These are phyloP conservation scores for Cryphonectria nitschkei DNA, from an alignment of 2,329 filamentous ascomycete genomes.

Conservation along the genomic window DNA sequence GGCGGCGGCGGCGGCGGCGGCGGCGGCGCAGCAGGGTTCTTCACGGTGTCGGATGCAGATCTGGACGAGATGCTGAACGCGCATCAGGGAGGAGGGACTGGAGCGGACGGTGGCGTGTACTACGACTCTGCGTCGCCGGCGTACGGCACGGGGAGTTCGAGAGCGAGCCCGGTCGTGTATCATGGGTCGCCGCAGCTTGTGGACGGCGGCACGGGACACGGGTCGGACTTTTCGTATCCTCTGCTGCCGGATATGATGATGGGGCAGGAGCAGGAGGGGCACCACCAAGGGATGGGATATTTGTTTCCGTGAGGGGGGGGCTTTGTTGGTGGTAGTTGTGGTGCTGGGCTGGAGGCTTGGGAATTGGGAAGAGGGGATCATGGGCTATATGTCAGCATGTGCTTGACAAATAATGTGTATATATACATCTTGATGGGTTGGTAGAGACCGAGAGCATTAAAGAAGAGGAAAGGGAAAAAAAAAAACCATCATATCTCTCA, in stretches of 20 bases:
- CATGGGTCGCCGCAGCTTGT: conserved; percentile 21
- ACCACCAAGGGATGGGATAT: not conserved
- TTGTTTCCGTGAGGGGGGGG: not conserved
- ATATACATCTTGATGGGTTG: too few species aligned
- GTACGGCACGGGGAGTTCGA: conserved; percentile 29
- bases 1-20: too few species aligned
- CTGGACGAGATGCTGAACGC: conserved; percentile 45
- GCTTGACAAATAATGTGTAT: too few species aligned
- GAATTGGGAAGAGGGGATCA: too few species aligned
- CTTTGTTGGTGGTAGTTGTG: too few species aligned
- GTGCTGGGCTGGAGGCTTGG: too few species aligned
- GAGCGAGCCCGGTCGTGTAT: conserved; percentile 28
- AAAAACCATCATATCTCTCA: too few species aligned
- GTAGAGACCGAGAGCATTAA: too few species aligned
- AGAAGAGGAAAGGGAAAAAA: too few species aligned
- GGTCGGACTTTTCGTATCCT: conserved; percentile 4
- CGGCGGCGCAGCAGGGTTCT: conserved; percentile 41
- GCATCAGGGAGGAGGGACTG: conserved; percentile 43
- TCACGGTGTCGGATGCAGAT: conserved; percentile 6
- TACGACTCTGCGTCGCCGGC: conserved; percentile 4
- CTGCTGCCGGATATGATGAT: conserved; percentile 36
- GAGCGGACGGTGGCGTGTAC: not conserved
- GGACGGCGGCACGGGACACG: not conserved
- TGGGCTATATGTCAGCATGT: too few species aligned
- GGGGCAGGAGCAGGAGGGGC: not conserved